A percentile compares a stretch with the other conserved stretches of the same genome.
phyloP scores from a whole-genome alignment of 108 stramenopile genomes.

The Mayamaea pseudoterrestris region DNA sequence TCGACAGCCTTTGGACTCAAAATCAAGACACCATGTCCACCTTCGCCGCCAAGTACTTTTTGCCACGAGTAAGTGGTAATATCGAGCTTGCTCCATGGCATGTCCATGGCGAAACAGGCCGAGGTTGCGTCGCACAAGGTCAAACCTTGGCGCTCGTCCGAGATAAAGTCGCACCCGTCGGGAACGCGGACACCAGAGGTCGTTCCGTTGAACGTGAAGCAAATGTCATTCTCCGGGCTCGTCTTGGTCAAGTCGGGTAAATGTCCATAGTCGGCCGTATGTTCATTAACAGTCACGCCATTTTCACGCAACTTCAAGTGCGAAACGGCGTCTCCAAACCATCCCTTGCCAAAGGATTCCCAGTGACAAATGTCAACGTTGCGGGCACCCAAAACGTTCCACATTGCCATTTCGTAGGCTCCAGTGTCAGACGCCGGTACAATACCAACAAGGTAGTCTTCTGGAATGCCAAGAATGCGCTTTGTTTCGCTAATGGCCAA shows the following conservation, averaged over 20 bases:
- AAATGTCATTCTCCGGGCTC: slow-evolving; percentile 86
- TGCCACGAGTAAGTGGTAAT: slow-evolving; percentile 99
- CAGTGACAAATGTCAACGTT: slow-evolving; percentile 97
- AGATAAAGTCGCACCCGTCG: slow-evolving; percentile 89
- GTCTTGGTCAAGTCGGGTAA: slow-evolving; percentile 89
- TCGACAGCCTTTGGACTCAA: slow-evolving; percentile 95
- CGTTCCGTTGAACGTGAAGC: slow-evolving; percentile 99
- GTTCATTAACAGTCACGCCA: slow-evolving; percentile 78
- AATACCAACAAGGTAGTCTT: slow-evolving; percentile 89
- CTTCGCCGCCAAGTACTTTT: slow-evolving; percentile 99
- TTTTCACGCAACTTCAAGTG: slow-evolving; percentile 86
- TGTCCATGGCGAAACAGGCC: slow-evolving; percentile 98
- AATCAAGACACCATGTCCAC: slow-evolving; percentile 96
- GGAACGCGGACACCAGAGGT: slow-evolving; percentile 95
- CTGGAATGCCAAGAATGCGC: slow-evolving; percentile 87
- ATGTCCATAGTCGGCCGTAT: slow-evolving; percentile 89
- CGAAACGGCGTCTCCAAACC: slow-evolving; percentile 85
- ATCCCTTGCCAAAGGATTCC: slow-evolving; percentile 98
- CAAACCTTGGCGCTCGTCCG: slow-evolving; percentile 85
- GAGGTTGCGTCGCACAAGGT: slow-evolving; percentile 97
- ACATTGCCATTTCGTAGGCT: slow-evolving; percentile 99
- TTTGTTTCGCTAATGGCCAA: slow-evolving; percentile 92
- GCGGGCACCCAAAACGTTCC: slow-evolving; percentile 91
- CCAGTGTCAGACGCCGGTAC: slow-evolving; percentile 99
- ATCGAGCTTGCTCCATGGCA: slow-evolving; percentile 98